Conservation (phyloP, 805 yeast genomes). For the Suhomyces sp. region DNA sequence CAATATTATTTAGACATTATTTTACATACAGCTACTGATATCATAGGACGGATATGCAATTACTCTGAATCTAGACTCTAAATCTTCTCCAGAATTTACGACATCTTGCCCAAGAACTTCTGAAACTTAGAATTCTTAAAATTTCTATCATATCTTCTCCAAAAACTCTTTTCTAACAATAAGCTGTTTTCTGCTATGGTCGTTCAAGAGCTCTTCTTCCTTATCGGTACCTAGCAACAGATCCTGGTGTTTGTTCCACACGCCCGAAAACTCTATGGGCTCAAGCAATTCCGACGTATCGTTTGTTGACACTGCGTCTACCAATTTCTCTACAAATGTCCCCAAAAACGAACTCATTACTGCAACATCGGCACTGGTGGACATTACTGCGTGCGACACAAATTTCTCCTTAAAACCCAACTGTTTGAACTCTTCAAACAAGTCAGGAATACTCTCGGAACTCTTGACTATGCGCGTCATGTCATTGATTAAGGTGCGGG, state of each 20-base stretch:
- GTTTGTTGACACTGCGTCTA: neutral
- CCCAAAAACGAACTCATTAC: neutral
- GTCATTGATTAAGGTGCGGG: neutral
- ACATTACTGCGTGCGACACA: conserved; percentile 8
- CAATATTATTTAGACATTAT: neutral
- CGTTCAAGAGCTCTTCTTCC: conserved; percentile 5
- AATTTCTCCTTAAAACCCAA: conserved; percentile 11
- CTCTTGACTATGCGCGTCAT: neutral
- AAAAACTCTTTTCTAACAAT: conserved; percentile 8
- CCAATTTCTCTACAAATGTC: neutral
- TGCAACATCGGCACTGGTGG: conserved; percentile 6
- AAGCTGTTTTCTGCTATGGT: conserved; percentile 1
- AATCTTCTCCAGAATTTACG: too few species aligned
- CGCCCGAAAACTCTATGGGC: conserved; percentile 2
- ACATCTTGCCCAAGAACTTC: too few species aligned
- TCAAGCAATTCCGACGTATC: neutral
- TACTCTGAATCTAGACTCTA: neutral
- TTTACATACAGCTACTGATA: neutral
- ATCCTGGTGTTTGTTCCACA: conserved; percentile 2
- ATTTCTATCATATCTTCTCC: neutral
- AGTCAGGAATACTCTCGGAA: neutral
- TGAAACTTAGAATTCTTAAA: too few species aligned
- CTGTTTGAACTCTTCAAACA: conserved; percentile 4
- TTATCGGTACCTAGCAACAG: conserved; percentile 1
- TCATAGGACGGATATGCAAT: neutral